Evolutionary conservation across 352 stramenopile genomes (phyloP).

Genomic region (Bremia lactucae): DNA sequence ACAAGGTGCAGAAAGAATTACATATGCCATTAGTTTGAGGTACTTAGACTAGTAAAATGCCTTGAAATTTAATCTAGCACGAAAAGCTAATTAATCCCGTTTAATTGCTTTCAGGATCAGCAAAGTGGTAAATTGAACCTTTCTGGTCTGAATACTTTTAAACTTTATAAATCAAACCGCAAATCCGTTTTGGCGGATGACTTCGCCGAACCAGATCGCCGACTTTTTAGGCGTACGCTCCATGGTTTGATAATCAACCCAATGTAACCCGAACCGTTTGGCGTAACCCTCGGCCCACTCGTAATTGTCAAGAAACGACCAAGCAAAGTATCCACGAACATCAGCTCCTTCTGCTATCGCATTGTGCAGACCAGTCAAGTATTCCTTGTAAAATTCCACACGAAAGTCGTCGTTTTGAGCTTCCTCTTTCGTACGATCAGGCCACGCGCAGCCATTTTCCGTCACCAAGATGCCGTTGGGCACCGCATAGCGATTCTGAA

Average conservation of each 20-base stretch:
- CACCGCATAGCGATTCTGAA: slow-evolving; percentile 75
- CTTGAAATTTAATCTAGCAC: no score
- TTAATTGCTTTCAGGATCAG: no score
- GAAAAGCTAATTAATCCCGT: no score
- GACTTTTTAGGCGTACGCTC: slow-evolving; percentile 63
- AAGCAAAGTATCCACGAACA: slow-evolving; percentile 85
- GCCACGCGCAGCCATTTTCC: slow-evolving; percentile 85
- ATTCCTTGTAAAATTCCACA: slow-evolving; percentile 69
- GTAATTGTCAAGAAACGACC: slow-evolving; percentile 89
- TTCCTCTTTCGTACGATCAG: slow-evolving; percentile 54
- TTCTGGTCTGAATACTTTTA: no score
- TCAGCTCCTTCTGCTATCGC: slow-evolving; percentile 36
- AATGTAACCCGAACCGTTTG: slow-evolving; percentile 53
- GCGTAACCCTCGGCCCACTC: slow-evolving; percentile 81
- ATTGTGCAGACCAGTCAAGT: slow-evolving; percentile 63
- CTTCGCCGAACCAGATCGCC: slow-evolving; percentile 38
- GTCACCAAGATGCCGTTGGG: slow-evolving; percentile 80
- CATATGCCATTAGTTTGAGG: no score
- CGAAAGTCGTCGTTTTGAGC: slow-evolving; percentile 75
- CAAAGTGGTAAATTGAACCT: no score
- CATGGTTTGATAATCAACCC: slow-evolving; percentile 54
- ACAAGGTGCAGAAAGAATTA: no score
- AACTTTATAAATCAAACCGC: no score
- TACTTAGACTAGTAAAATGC: no score
- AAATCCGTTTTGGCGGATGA: slow-evolving; percentile 36